Evolutionary conservation across 306 rosid species (phyloP), one percentile per base, ranked within the genome.

Genomic region (Cajanus cajan): DNA sequence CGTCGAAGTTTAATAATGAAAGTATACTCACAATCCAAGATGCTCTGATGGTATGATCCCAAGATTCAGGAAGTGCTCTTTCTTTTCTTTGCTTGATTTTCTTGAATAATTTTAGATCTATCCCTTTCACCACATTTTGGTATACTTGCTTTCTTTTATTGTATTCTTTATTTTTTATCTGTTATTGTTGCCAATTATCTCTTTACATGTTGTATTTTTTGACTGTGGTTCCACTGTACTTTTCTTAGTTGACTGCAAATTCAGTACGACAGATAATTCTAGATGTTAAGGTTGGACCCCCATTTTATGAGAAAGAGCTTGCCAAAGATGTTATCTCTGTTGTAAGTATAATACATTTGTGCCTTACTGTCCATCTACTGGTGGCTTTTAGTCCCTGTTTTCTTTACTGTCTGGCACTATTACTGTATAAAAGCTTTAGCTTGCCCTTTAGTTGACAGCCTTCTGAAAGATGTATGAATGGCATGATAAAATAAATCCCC

Each of bases 211-310:
- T 40, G 34, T 24, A 37, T 50, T 18, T 54, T 63, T 54, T 85
- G 12, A 79, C 81, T 15, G 43, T 77, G 5, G 19, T 83, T 79
- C 55, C 66, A 14, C 40, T 74, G 66, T 18, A 33, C 59, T 66
- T 48, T 73, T 87, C 78, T 39, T 76, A 94, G 97, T 71, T 89
- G 71, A 76, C 88, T 45, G 79, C 92, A 85, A 87, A 82, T 75
- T 88, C 94, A 76, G 97, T 90, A 21, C 78, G 54, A 68, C 92
- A 84, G 86, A 95, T 94, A 83, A 66, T 94, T 69, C 82, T 94
- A 80, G 98, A 94, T 70, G 89, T 90, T 28, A 94, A 94, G 80
- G 94, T 90, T 52, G 97, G 98, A 59, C 97, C 96, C 61, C 98
- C 97, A 10, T 88, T 76, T 19, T 90, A 81, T 85, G 98, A 94